Percentiles rank a stretch among this genome's conserved stretches.
Evolutionary conservation across 2,329 filamentous ascomycete genomes (phyloP).

Genomic region (Monosporascus sp.): DNA sequence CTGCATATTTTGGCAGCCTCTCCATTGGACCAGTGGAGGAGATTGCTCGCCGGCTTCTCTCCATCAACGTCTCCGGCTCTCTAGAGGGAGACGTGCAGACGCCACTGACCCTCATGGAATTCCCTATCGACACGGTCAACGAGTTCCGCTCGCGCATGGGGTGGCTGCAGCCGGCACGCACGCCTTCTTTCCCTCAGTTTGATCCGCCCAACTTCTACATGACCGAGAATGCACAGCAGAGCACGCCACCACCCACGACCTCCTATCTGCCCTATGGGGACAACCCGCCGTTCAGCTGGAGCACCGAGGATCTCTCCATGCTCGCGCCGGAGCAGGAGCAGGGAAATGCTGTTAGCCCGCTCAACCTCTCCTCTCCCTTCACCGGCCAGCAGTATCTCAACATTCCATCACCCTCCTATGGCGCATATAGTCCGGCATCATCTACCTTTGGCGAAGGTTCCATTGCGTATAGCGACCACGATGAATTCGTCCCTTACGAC

Average conservation of each 20-base stretch:
- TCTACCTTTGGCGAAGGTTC: conserved; percentile 59
- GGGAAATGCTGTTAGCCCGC: conserved; percentile 45
- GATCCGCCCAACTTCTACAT: conserved; percentile 50
- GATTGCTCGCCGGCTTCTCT: conserved; percentile 70
- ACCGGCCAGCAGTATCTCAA: conserved; percentile 53
- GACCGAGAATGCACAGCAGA: conserved; percentile 33
- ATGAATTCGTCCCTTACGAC: conserved; percentile 50
- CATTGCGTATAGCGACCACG: conserved; percentile 57
- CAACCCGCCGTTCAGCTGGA: conserved; percentile 58
- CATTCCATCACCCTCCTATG: conserved; percentile 58
- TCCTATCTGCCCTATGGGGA: conserved; percentile 48
- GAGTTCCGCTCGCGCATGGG: conserved; percentile 67
- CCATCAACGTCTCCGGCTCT: conserved; percentile 57
- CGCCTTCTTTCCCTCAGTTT: conserved; percentile 58
- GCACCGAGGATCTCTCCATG: conserved; percentile 56
- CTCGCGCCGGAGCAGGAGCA: conserved; percentile 44
- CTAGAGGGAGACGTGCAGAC: conserved; percentile 55
- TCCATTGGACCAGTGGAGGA: conserved; percentile 79
- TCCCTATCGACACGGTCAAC: conserved; percentile 62
- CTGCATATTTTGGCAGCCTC: conserved; percentile 79
- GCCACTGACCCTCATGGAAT: conserved; percentile 64
- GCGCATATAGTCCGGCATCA: conserved; percentile 57
- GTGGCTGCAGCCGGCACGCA: conserved; percentile 56
- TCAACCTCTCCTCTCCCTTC: conserved; percentile 53
- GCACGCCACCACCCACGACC: conserved; percentile 35